Conservation (phyloP, 2,329 filamentous ascomycete genomes). For the Acrodontium crateriforme region DNA sequence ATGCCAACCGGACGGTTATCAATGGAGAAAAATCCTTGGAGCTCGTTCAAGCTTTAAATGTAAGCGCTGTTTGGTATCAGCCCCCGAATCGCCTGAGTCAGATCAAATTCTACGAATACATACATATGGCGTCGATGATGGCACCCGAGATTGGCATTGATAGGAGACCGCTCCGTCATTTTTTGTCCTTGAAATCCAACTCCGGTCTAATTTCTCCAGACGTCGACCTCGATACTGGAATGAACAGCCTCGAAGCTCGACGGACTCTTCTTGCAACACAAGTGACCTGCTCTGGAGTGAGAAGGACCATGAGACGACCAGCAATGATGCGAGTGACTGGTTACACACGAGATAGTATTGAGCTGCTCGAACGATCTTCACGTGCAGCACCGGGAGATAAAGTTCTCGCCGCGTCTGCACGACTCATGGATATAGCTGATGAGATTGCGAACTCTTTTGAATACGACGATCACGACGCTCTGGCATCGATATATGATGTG, state of each 20-base stretch:
- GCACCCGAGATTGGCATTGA: conserved; percentile 32
- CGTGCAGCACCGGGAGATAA: conserved; percentile 44
- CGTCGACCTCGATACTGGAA: conserved; percentile 27
- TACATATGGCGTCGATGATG: conserved; percentile 39
- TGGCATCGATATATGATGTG: conserved; percentile 42
- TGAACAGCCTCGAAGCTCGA: conserved; percentile 41
- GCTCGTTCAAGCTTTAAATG: conserved; percentile 35
- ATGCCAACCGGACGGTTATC: conserved; percentile 35
- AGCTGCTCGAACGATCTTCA: conserved; percentile 39
- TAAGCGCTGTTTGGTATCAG: conserved; percentile 38
- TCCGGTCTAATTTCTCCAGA: conserved; percentile 12
- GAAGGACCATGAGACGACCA: conserved; percentile 48
- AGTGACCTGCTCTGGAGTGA: conserved; percentile 44
- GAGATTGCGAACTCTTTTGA: conserved; percentile 54
- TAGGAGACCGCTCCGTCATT: no score
- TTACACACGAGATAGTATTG: conserved; percentile 48
- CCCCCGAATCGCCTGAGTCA: conserved; percentile 31
- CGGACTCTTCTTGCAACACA: conserved; percentile 48
- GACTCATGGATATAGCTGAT: conserved; percentile 50
- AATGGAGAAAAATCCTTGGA: conserved; percentile 39
- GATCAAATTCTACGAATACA: conserved; percentile 38
- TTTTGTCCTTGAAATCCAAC: conserved; percentile 14
- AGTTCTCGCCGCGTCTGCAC: conserved; percentile 45
- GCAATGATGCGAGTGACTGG: conserved; percentile 46
- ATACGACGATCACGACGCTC: conserved; percentile 47